A percentile compares a stretch with the other conserved stretches of the same genome.
Conservation (phyloP, 2,329 filamentous ascomycete genomes). For the Blumeria graminis region DNA sequence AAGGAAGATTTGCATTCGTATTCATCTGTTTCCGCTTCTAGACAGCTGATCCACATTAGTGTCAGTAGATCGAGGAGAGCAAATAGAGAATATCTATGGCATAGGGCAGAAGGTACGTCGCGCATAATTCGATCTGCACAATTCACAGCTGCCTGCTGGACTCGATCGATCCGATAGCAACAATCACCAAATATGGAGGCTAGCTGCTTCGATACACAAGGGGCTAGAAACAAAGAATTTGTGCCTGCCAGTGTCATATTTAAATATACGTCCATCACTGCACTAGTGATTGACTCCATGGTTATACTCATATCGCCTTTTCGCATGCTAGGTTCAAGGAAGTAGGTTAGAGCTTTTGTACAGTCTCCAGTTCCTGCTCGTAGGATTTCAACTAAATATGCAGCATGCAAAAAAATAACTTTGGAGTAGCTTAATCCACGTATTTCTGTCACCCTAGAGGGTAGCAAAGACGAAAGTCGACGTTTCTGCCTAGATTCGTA, state of each 20-base stretch:
- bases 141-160: conserved; percentile 63
- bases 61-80: conserved; percentile 77
- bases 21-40: conserved; percentile 83
- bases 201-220: conserved; percentile 72
- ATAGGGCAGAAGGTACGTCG: conserved; percentile 70
- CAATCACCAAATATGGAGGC: conserved; percentile 67
- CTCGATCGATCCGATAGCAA: conserved; percentile 78
- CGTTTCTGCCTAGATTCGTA: conserved; percentile 63
- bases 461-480: conserved; percentile 47
- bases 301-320: conserved; percentile 35
- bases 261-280: conserved; percentile 59
- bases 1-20: conserved; percentile 74
- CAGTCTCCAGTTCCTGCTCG: conserved; percentile 74
- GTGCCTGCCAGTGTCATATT: conserved; percentile 46
- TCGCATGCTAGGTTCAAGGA: conserved; percentile 71
- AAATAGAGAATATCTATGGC: conserved; percentile 74
- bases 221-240: conserved; percentile 62
- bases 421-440: conserved; percentile 69
- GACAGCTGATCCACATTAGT: conserved; percentile 83
- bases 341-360: conserved; percentile 73
- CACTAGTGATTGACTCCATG: conserved; percentile 39
- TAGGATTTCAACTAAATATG: conserved; percentile 70
- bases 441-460: conserved; percentile 55
- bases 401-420: conserved; percentile 74
- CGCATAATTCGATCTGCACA: conserved; percentile 71